Evolutionary conservation across 257 asterid genomes (phyloP).

Genomic region (Oldenlandia corymbosa): DNA sequence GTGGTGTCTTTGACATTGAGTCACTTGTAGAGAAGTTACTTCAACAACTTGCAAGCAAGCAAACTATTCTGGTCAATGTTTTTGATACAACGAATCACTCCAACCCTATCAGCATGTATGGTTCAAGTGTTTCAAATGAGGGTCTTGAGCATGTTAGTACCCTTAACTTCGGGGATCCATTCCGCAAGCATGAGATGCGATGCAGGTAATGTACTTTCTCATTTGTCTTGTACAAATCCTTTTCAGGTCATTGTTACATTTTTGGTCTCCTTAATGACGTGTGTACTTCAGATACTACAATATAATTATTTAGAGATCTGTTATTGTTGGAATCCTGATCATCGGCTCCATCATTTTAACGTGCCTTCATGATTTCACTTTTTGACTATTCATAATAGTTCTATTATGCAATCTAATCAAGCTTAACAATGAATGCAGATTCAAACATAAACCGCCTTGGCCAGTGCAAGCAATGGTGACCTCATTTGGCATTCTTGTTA

Average conservation of each 20-base stretch:
- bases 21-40: constrained; percentile 96
- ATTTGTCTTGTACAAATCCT: constrained; percentile 11
- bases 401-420: background rate
- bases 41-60: constrained; percentile 97
- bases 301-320: background rate
- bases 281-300: background rate
- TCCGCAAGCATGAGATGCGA: constrained; percentile 91
- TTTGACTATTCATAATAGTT: background rate
- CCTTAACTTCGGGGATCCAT: constrained; percentile 95
- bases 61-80: constrained; percentile 82
- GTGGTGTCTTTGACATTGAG: constrained; percentile 96
- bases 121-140: constrained; percentile 45
- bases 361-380: background rate
- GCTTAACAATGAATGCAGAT: constrained; percentile 36
- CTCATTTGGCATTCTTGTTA: constrained; percentile 49
- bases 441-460: constrained; percentile 91
- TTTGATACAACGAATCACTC: constrained; percentile 70
- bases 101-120: constrained; percentile 86
- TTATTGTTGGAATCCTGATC: background rate
- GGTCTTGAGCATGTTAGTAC: constrained; percentile 56
- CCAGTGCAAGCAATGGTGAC: constrained; percentile 63
- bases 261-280: background rate
- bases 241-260: background rate
- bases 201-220: constrained; percentile 58
- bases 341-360: background rate